Evolutionary conservation across 2,329 filamentous ascomycete species (phyloP), one percentile per base, ranked within the genome.

Genomic region (Alternaria alternata): DNA sequence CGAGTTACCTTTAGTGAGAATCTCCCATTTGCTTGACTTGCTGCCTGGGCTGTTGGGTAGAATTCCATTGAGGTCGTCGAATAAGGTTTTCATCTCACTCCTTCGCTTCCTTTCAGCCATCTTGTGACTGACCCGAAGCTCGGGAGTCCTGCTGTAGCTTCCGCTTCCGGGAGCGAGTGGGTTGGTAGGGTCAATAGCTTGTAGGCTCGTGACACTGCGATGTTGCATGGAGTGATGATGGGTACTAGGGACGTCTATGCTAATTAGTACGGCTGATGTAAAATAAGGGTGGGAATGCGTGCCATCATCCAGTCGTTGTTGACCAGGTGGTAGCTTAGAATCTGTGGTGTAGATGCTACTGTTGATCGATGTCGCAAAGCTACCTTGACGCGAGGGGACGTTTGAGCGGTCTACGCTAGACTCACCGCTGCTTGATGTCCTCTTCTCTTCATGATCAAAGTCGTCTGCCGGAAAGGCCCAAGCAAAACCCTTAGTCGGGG

Each of bases 1-100:
- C n/a, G 26, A 75, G 85, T 63, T 81, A 94, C 92, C 91, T 83
- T 94, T 94, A 3, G 91, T 93, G 16, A 96, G 76, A 49, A 94
- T 93, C 70, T 96, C 92, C 92, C 92, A 96, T 70, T 96, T 96
- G 67, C 91, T 94, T 0, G 92, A 92, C 76, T 95, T 96, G 24
- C 90, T 90, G 1, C 92, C 92, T 16, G 92, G 87, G 70, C 92
- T 91, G 68, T 93, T 90, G 1, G 91, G 91, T 80, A 94, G 89
- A 38, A 93, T 83, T 66, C 91, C 89, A 67, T 92, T 87, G 8
- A 95, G 81, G 68, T 92, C 89, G 66, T 95, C 92, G 72, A 95
- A 95, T 0, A 95, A 81, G 71, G 92, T 89, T 80, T 95, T 95
- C 92, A 95, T 95, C 75, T 95, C 92, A 8, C 91, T 94, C 62